phyloP scores from a whole-genome alignment of 495 filamentous ascomycete genomes.

The Apiosordaria backusii region DNA sequence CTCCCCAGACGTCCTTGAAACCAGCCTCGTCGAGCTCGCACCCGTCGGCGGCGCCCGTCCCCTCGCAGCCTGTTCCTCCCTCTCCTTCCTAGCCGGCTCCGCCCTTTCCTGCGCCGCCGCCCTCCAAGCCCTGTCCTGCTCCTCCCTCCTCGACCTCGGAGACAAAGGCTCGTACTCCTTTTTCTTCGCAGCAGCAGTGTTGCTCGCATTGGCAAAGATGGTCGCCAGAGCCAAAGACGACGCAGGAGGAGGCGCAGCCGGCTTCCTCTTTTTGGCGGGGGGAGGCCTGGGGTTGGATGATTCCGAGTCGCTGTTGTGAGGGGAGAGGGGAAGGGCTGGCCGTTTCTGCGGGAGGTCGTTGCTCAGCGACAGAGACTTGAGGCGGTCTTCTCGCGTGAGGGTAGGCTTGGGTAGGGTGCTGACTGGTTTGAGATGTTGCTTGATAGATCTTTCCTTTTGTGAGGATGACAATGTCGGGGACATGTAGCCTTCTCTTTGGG shows the following conservation, averaged over 20 bases:
- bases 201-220: background rate
- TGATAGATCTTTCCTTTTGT: background rate
- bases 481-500: background rate
- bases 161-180: background rate
- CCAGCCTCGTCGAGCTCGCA: too few relatives aligned
- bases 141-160: background rate
- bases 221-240: too few relatives aligned
- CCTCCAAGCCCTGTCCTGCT: background rate
- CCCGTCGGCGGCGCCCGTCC: too few relatives aligned
- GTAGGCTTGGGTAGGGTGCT: background rate
- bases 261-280: too few relatives aligned
- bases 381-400: too few relatives aligned
- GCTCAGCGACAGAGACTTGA: too few relatives aligned
- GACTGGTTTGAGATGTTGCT: background rate
- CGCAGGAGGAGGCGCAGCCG: too few relatives aligned
- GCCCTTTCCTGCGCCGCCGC: background rate
- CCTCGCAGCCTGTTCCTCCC: background rate
- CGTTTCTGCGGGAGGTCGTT: too few relatives aligned
- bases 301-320: background rate
- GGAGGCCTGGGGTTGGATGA: too few relatives aligned
- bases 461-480: background rate
- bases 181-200: background rate
- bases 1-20: too few relatives aligned
- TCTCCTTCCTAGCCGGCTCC: background rate
- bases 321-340: too few relatives aligned